Evolutionary conservation across 2,329 filamentous ascomycete genomes (phyloP), one percentile per base, ranked within the genome.

Genomic region (Fusarium tjaetaba): DNA sequence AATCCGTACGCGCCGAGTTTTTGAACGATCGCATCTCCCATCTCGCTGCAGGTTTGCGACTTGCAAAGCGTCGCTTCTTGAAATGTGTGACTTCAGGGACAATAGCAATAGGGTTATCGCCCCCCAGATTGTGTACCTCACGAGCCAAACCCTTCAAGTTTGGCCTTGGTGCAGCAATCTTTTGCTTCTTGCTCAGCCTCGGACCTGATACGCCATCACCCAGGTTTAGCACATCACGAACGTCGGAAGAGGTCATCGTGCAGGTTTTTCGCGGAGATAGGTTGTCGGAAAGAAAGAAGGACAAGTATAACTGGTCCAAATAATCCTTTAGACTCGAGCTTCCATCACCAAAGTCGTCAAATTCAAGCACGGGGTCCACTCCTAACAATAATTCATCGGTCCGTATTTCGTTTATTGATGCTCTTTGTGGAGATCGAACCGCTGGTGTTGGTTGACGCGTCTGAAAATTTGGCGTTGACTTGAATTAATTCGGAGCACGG

Each of bases 181-280:
- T 95, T 77, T 92, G 90, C 81, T 96, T 95, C 85, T 96, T 97
- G 48, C 89, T 84, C 45, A 91, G 90, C 71, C 92, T 85, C 61
- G 86, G 79, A 58, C 83, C 84, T 57, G 84, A 78, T 57, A 84
- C 77, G 69, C 85, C 83, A 38, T 91, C 91, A 56, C 92, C 92
- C 80, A 97, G 87, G 82, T 95, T 94, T 79, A 97, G 90, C 80
- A 97, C 94, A 82, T 97, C 94, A 85, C 93, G 94, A 77, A 97
- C 90, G 87, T 97, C 94, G 81, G 91, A 89, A 72, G 92, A 92
- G 70, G 92, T 88, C 91, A 94, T 94, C 73, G 78, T 86, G 78
- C 74, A 73, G 65, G 75, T 65, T 68, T 73, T 61, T 58, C 67
- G 68, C 67, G 32, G 70, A 42, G 22, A 18, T 32, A 28, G 42